These are phyloP conservation scores for Gaeumannomyces sp. DNA, from an alignment of 2,329 filamentous ascomycete genomes.

Conservation along the genomic window DNA sequence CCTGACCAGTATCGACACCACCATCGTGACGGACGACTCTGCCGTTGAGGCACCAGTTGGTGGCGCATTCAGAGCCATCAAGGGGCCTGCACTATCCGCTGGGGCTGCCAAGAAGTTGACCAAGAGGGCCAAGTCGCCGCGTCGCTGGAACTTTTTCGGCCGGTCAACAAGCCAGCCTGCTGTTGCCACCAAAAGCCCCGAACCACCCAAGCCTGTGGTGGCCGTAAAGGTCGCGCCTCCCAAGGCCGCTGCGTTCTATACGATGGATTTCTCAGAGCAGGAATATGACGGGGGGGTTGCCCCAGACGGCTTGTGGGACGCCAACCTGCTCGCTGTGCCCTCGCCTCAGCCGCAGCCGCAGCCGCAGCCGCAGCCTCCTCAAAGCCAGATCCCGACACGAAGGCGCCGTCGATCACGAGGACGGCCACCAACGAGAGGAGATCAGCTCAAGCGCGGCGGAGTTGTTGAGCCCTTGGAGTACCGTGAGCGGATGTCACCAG, in stretches of 20 bases:
- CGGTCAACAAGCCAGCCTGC: slow-evolving; percentile 41
- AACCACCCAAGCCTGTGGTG: slow-evolving; percentile 32
- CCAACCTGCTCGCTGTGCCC: slow-evolving; percentile 27
- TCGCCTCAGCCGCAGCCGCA: slow-evolving; percentile 17
- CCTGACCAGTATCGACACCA: slow-evolving; percentile 51
- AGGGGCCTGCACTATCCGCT: slow-evolving; percentile 17
- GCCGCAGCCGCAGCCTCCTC: slow-evolving; percentile 64
- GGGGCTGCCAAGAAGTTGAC: slow-evolving; percentile 45
- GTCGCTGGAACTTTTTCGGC: slow-evolving; percentile 59
- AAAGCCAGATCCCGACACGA: neutral
- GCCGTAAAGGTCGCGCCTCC: slow-evolving; percentile 42
- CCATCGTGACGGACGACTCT: slow-evolving; percentile 52
- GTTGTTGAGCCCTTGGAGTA: slow-evolving; percentile 4
- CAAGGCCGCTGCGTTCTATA: slow-evolving; percentile 53
- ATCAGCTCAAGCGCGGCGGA: neutral
- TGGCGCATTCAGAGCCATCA: slow-evolving; percentile 14
- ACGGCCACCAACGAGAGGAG: neutral
- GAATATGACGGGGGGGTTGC: slow-evolving; percentile 37
- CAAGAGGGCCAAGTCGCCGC: slow-evolving; percentile 49
- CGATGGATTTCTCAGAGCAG: slow-evolving; percentile 53
- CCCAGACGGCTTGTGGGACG: slow-evolving; percentile 45
- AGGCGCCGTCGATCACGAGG: slow-evolving; percentile 5
- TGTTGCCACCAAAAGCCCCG: slow-evolving; percentile 29
- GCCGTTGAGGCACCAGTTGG: slow-evolving; percentile 25
- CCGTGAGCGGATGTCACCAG: neutral